Conservation (phyloP, 441 rosid genomes). For the Gossypium schwendimanii region DNA sequence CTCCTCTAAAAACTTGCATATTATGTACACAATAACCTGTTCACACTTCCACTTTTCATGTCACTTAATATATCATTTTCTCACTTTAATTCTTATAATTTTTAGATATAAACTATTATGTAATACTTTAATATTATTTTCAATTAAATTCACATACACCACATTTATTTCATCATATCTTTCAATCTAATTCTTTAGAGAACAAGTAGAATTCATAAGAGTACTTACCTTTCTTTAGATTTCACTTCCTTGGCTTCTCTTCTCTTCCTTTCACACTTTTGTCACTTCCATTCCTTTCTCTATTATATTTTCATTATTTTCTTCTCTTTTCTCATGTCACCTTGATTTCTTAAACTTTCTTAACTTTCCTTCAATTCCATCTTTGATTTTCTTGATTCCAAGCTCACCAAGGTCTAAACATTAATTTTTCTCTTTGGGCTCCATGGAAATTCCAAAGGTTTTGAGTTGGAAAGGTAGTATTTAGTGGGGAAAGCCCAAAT, state of each 20-base stretch:
- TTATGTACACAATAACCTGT: neutral
- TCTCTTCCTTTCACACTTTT: neutral
- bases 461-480: too few species aligned
- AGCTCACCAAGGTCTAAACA: too few species aligned
- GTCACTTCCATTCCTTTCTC: neutral
- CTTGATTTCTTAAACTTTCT: neutral
- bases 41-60: neutral
- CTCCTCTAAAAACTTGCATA: neutral
- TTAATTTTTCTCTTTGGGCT: too few species aligned
- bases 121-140: too few species aligned
- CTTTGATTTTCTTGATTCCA: too few species aligned
- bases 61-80: neutral
- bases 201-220: neutral
- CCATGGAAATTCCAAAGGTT: too few species aligned
- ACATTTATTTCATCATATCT: neutral
- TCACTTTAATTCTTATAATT: too few species aligned
- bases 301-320: too few species aligned
- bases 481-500: too few species aligned
- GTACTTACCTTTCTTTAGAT: neutral
- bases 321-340: neutral
- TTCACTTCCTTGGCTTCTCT: neutral
- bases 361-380: neutral
- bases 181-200: neutral
- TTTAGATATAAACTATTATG: neutral
- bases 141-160: neutral